Base-by-base conservation (phyloP, 371 early-diverging fungal genomes). In the Nematocida displodere region DNA sequence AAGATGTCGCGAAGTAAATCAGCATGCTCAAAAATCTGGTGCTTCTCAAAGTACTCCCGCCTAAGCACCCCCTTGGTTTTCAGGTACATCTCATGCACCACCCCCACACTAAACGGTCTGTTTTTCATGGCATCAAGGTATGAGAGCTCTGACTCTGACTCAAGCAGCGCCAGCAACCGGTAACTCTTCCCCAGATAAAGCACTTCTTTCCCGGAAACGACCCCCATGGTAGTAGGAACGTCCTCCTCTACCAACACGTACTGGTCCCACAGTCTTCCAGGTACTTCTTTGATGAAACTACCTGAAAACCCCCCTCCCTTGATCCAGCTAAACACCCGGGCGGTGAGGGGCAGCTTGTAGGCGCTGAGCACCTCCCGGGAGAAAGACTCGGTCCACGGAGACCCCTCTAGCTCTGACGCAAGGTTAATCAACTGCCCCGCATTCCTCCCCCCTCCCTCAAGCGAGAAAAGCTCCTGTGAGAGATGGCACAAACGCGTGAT, bases 1-100 rank as follows among this genome's bases (percentile, higher is more conserved):
- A 83, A 83, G 2, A 76, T 42, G 17, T 71, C 49, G 47, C 71
- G 49, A 29, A 77, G 64, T 34, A 55, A 65, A 24, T 71, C 53
- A 17, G 80, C 44, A 33, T 77, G 68, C 24, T 61, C 61, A 17
- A 24, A n/a, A 15, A 77, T 59, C 1, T 76, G 37, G n/a, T 36
- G 59, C 22, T 47, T 55, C 31, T 31, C 15, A 26, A 80, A 52
- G 39, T 71, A 76, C 28, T 26, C 26, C 24, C 46, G 20, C 31
- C 64, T 44, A 31, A 82, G 24, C 3, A 33, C 20, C 24, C 31
- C 15, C 37, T 66, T 24, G 22, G 44, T 22, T 15, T 46, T 28
- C 42, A 11, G 24, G 31, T 55, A 55, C 28, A 28, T 24, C 7
- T 13, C 37, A 11, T 4, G n/a, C 17, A 66, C 7, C 44, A 36